Percentiles rank a stretch among this genome's conserved stretches.
Evolutionary conservation across 306 rosid species (phyloP).

Genomic region (Argentina anserina): DNA sequence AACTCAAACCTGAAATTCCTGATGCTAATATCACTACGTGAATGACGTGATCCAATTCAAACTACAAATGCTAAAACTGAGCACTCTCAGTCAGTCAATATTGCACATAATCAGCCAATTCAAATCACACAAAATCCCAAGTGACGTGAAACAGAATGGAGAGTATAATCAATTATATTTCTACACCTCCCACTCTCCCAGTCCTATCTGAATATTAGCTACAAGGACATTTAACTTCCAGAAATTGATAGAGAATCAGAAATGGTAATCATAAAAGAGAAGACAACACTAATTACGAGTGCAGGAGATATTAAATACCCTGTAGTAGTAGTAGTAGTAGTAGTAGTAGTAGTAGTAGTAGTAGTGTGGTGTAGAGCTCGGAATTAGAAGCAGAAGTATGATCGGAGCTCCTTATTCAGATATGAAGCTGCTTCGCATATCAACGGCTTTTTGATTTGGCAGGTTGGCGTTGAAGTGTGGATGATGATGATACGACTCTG

Average conservation of each 20-base stretch:
- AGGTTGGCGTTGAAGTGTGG: background rate
- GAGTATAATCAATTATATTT: background rate
- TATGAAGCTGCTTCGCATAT: background rate
- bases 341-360: too few relatives aligned
- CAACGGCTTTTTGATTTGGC: background rate
- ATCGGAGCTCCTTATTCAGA: background rate
- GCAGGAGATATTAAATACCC: background rate
- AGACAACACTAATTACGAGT: background rate
- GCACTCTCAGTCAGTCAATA: background rate
- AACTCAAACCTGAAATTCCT: background rate
- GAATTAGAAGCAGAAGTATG: background rate
- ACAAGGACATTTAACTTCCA: background rate
- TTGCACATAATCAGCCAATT: background rate
- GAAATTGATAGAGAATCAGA: background rate
- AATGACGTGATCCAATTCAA: background rate
- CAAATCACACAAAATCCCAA: background rate
- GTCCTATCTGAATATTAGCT: too few relatives aligned
- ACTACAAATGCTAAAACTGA: background rate
- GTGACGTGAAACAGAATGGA: background rate
- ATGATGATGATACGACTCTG: background rate
- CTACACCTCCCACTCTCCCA: background rate
- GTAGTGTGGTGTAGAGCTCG: constrained; percentile 1
- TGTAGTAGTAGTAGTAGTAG: too few relatives aligned
- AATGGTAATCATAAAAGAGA: background rate
- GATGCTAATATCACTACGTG: too few relatives aligned